Percentiles rank a stretch among this genome's conserved stretches.
phyloP scores from a whole-genome alignment of 1,284 basidiomycete species.

The Crepidotus sp. region DNA sequence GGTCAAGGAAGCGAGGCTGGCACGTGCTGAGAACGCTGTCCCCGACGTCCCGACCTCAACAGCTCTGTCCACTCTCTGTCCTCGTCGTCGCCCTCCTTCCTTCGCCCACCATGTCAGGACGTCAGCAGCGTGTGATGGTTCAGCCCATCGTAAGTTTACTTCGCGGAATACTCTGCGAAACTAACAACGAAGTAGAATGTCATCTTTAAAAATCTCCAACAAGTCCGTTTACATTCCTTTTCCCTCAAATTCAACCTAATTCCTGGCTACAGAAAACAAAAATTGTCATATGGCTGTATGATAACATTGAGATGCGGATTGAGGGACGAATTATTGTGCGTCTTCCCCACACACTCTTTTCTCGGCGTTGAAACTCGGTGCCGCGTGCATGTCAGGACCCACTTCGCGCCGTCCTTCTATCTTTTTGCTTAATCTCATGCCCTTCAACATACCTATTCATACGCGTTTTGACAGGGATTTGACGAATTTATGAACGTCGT shows the following conservation, averaged over 20 bases:
- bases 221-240: conserved; percentile 34
- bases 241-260: conserved; percentile 2
- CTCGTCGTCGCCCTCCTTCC: conserved; percentile 10
- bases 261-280: conserved; percentile 56
- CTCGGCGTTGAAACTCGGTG: conserved; percentile 22
- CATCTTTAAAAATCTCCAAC: conserved; percentile 97
- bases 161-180: conserved; percentile 12
- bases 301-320: conserved; percentile 94
- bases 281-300: conserved; percentile 94
- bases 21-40: conserved; percentile 11
- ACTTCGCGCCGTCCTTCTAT: conserved; percentile 4
- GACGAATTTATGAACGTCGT: conserved; percentile 99
- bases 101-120: conserved; percentile 68
- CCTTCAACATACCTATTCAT: conserved; percentile 13
- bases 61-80: conserved; percentile 19
- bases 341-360: conserved; percentile 23
- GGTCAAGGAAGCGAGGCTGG: conserved; percentile 2
- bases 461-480: conserved; percentile 65
- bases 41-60: conserved; percentile 11
- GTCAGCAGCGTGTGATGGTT: conserved; percentile 94
- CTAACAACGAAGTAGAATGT: conserved; percentile 64
- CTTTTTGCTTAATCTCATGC: conserved; percentile 10
- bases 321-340: conserved; percentile 94
- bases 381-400: conserved; percentile 9
- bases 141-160: conserved; percentile 81